Evolutionary conservation across 2,329 filamentous ascomycete species (phyloP).

Genomic region (Rugonectria rugulosa): DNA sequence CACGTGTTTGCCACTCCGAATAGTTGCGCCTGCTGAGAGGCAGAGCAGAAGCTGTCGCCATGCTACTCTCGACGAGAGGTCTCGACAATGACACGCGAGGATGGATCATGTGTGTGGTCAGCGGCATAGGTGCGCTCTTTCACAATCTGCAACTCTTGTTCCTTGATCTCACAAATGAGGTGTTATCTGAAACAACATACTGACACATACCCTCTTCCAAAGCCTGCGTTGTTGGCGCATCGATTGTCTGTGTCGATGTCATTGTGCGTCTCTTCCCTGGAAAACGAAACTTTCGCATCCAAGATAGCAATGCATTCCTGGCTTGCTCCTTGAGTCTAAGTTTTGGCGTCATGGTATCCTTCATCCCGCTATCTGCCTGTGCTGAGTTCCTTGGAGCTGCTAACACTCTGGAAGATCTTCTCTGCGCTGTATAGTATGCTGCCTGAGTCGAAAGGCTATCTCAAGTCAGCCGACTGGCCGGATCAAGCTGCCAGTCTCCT

Average conservation of each 20-base stretch:
- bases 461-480: slow-evolving; percentile 72
- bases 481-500: slow-evolving; percentile 72
- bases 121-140: slow-evolving; percentile 67
- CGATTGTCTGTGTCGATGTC: slow-evolving; percentile 87
- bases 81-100: slow-evolving; percentile 85
- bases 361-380: not conserved
- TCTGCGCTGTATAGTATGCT: slow-evolving; percentile 94
- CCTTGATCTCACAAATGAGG: not conserved
- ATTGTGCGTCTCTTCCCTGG: slow-evolving; percentile 76
- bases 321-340: slow-evolving; percentile 89
- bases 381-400: not conserved
- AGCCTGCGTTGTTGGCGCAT: slow-evolving; percentile 76
- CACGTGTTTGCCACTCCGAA: not conserved
- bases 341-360: slow-evolving; percentile 90
- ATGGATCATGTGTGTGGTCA: slow-evolving; percentile 92
- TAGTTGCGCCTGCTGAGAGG: slow-evolving; percentile 12
- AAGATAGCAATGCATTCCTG: slow-evolving; percentile 88
- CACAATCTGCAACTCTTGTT: not conserved
- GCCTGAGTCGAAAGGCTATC: slow-evolving; percentile 81
- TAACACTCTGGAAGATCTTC: slow-evolving; percentile 72
- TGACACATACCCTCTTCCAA: slow-evolving; percentile 8
- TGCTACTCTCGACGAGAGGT: slow-evolving; percentile 46
- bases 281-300: slow-evolving; percentile 81
- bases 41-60: slow-evolving; percentile 39
- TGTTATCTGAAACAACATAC: not conserved